Base-by-base conservation (phyloP, 257 asterid genomes). In the Przewalskia tangutica region DNA sequence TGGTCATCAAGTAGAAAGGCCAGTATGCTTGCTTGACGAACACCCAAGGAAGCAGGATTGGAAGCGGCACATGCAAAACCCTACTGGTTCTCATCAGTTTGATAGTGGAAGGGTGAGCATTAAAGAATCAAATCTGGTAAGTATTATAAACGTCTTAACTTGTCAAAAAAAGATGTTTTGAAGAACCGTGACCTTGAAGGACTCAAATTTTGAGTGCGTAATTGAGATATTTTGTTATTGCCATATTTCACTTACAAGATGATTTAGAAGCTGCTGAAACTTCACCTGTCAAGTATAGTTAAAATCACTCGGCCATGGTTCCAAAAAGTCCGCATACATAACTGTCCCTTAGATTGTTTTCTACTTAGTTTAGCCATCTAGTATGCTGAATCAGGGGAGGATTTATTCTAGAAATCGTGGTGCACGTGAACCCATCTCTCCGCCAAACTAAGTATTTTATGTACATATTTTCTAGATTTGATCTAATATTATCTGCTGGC, bases 71-170 rank as follows among this genome's bases (percentile, higher is more conserved):
- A 32, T 84, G 8, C 93, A 81, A 76, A 80, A 83, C 16, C 75
- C 82, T 77, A 63, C 86, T 18, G 85, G 90, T 86, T 81, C 94
- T 12, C 91, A 81, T 64, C 86, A 84, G 55, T 34, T 84, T 13
- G 92, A 89, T 55, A 83, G 67, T 34, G 91, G 88, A 83, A 81
- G 91, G 85, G 56, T 85, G 81, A 85, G 70, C 78, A 80, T 56
- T 4, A 89, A 84, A 84, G 94, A 90, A 84, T n/a, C 86, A 36
- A 63, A 34, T 62, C 67, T 7, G 89, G 98, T 93, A 77, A 77
- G 93, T 87, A 86, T 77, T 40, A 42, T 44, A n/a, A 23, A 8
- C 40, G 4, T 50, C 18, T 6, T 50, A 46, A 71, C 62, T 13
- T 13, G 0, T 13, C 32, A n/a, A 75, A 50, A 12, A 59, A 18